Evolutionary conservation across 2,329 filamentous ascomycete genomes (phyloP), one percentile per base, ranked within the genome.

Genomic region (Phaeosphaeria sp.): DNA sequence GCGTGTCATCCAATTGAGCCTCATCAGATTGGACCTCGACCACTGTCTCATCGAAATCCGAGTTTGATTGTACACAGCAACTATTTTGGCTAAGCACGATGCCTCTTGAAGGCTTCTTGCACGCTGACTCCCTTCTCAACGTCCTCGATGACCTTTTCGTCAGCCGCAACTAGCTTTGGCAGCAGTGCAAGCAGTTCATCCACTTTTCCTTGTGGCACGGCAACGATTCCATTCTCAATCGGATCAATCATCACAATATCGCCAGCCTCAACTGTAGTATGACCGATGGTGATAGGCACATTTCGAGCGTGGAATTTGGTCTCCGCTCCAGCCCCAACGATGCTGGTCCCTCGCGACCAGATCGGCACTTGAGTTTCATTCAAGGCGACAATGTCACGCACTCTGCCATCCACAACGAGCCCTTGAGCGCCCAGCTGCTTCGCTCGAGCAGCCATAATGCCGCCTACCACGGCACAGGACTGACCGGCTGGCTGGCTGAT

Each of bases 401-500:
- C 85, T 41, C 90, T 80, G 0, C 90, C 90, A 64, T 87, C 83
- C 7, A 91, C 87, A n/a, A 92, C 78, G 11, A 89, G 83, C 2
- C 83, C 89, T 63, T 81, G 80, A 18, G 85, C 85, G 15, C 85
- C 84, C 11, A 88, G 80, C 15, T 83, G 73, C 67, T 87, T 86
- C 84, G 92, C 90, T 20, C 90, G 82, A 27, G 85, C 79, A 5
- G 89, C 90, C 84, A 92, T 90, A 63, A 93, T 91, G 18, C 90
- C 90, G n/a, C 90, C 90, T 6, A 91, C 83, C 7, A 91, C 83
- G 6, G 90, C 90, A 75, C 90, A 91, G 51, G 82, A 83, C 72
- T 92, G 89, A 0, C 81, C 82, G 0, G 79, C 68, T 0, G 89
- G 88, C 67, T 92, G 89, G 59, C 86, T 84, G 57, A 92, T 82